These are phyloP conservation scores for Lagenaria siceraria DNA, from an alignment of 306 rosid genomes.

Conservation along the genomic window DNA sequence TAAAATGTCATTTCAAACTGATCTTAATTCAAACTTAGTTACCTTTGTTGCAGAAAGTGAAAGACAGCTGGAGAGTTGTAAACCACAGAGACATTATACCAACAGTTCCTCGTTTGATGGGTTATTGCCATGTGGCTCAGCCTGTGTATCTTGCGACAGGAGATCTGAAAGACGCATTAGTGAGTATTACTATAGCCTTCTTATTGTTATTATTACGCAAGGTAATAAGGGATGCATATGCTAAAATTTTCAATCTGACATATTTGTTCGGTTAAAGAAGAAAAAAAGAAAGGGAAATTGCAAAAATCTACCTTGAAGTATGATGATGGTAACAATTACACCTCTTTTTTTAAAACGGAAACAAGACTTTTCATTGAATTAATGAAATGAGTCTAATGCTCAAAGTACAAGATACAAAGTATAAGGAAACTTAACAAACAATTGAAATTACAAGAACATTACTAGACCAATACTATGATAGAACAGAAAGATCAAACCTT, in stretches of 20 bases:
- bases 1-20: background rate
- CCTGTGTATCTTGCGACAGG: conserved; percentile 85
- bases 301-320: too few relatives aligned
- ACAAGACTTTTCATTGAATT: too few relatives aligned
- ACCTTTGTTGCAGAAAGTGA: conserved; percentile 59
- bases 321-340: too few relatives aligned
- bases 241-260: background rate
- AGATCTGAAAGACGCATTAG: conserved; percentile 48
- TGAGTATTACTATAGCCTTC: conserved; percentile 25
- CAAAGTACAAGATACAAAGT: too few relatives aligned
- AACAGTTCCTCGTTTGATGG: conserved; percentile 91
- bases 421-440: too few relatives aligned
- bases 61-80: conserved; percentile 96
- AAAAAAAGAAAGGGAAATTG: too few relatives aligned
- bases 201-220: background rate
- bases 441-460: too few relatives aligned
- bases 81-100: conserved; percentile 98
- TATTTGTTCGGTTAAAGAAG: background rate
- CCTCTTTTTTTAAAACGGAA: too few relatives aligned
- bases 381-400: too few relatives aligned
- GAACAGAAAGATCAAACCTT: too few relatives aligned
- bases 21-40: background rate
- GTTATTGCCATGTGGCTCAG: conserved; percentile 91
- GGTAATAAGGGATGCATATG: background rate
- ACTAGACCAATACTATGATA: too few relatives aligned